phyloP scores from a whole-genome alignment of 768 basidiomycete species.

The Russula ochroleuca region DNA sequence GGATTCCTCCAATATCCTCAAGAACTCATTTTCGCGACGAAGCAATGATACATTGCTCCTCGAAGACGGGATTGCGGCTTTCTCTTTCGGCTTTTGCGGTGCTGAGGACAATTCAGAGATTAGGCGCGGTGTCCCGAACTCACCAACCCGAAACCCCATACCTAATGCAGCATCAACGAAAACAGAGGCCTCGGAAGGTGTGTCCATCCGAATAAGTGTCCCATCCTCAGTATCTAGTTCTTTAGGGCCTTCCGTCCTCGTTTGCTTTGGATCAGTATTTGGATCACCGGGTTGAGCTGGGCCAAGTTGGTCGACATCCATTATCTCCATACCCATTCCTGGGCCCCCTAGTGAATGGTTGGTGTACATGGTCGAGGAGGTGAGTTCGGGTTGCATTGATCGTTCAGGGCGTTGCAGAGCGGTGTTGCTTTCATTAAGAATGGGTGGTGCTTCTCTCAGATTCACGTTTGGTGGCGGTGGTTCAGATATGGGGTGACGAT shows the following conservation, averaged over 20 bases:
- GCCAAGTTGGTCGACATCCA: neutral
- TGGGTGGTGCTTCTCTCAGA: neutral
- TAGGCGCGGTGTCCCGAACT: neutral
- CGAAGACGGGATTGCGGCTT: conserved; percentile 26
- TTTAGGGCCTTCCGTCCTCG: neutral
- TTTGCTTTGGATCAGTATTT: neutral
- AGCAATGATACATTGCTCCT: conserved; percentile 71
- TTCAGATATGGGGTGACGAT: neutral
- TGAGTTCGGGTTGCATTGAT: neutral
- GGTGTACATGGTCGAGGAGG: neutral
- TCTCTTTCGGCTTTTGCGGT: conserved; percentile 23
- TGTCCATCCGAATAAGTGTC: neutral
- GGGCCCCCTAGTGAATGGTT: neutral
- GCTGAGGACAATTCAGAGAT: conserved; percentile 12
- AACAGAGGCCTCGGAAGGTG: neutral
- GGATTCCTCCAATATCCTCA: conserved; percentile 56
- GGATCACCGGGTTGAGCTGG: neutral
- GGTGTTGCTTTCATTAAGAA: neutral
- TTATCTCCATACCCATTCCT: neutral
- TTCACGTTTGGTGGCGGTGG: neutral
- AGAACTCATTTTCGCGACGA: conserved; percentile 75
- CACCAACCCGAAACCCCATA: neutral
- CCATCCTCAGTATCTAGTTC: neutral
- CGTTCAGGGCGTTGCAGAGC: neutral
- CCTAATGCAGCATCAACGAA: neutral